A percentile compares a stretch with the other conserved stretches of the same genome.
phyloP scores from a whole-genome alignment of 2,329 filamentous ascomycete genomes.

The Colletotrichum sidae region DNA sequence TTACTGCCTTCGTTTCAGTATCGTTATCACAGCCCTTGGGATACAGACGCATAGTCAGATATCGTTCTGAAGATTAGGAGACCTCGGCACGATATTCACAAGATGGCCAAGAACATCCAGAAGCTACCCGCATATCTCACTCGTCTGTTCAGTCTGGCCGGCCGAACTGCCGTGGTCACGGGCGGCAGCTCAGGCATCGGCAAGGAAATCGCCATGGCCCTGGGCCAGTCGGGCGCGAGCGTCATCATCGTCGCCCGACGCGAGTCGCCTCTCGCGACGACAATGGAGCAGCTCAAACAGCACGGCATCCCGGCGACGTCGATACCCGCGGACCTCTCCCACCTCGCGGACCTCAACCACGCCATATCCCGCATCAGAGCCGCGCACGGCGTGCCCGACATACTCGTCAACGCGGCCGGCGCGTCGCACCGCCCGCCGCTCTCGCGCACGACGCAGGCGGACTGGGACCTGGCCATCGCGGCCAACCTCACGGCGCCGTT shows the following conservation, averaged over 20 bases:
- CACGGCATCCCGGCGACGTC: slow-evolving; percentile 43
- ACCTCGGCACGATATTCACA: background rate
- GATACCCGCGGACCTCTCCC: slow-evolving; percentile 37
- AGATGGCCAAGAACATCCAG: slow-evolving; percentile 26
- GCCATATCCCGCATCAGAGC: slow-evolving; percentile 34
- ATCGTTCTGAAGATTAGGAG: background rate
- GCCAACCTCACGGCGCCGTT: slow-evolving; percentile 50
- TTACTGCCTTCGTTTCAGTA: too few relatives aligned
- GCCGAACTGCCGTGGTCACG: slow-evolving; percentile 46
- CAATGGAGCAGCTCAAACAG: slow-evolving; percentile 41
- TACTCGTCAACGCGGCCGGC: slow-evolving; percentile 48
- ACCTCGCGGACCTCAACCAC: slow-evolving; percentile 40
- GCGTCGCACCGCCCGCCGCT: slow-evolving; percentile 46
- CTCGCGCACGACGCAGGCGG: slow-evolving; percentile 42
- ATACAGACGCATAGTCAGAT: background rate
- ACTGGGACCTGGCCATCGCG: slow-evolving; percentile 47
- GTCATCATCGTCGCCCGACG: slow-evolving; percentile 47
- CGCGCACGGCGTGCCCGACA: slow-evolving; percentile 44
- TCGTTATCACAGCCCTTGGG: too few relatives aligned
- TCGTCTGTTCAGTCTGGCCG: slow-evolving; percentile 45
- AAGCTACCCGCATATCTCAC: slow-evolving; percentile 41
- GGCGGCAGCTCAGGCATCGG: slow-evolving; percentile 51
- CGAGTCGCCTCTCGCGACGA: slow-evolving; percentile 40
- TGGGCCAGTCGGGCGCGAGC: slow-evolving; percentile 45
- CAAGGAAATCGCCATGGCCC: slow-evolving; percentile 45